Base-by-base conservation (phyloP, 202 grass and related monocot genomes). In the Cymbopogon flexuosus region DNA sequence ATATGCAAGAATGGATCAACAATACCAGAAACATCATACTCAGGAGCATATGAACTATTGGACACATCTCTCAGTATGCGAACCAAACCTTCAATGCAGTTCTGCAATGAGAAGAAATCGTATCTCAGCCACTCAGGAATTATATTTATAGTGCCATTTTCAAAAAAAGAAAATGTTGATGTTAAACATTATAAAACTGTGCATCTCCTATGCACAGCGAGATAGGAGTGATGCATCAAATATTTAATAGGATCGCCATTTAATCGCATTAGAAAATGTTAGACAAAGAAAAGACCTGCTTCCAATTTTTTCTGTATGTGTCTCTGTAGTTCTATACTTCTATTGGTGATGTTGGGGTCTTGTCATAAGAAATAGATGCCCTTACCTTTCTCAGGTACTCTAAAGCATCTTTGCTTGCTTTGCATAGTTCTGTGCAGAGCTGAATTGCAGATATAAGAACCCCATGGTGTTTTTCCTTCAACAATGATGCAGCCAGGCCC, bases 41-140 rank as follows among this genome's bases (percentile, higher is more conserved):
- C 94, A 24, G 94, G 94, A 84, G 94, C 94, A 92, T 97, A 97
- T 54, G 91, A 87, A 91, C 86, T 97, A 81, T 94, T 97, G 72
- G 92, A 94, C n/a, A 97, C 88, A 87, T 97, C 94, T 89, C 75
- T 93, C 79, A 97, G 65, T 89, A 97, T 97, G 41, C 91, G 81
- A 70, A 88, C 88, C 78, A 97, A 78, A 73, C 90, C 90, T 83
- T 97, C 94, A 19, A 89, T 88, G 81, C 92, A 97, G 75, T 91
- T 92, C 94, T 97, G 86, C 49, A 84, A 70, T 82, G 73, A 47
- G 18, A 71, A 43, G 14, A 73, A 37, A 47, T 0, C 8, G 29
- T 30, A 30, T 35, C 22, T 76, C 64, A 62, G 54, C 10, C 27
- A 15, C 76, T 51, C 30, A 24, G 19, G 62, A 3, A 76, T 39